Evolutionary conservation across 1,284 basidiomycete species (phyloP), one percentile per base, ranked within the genome.

Genomic region (Fistulinella cinereoalba): DNA sequence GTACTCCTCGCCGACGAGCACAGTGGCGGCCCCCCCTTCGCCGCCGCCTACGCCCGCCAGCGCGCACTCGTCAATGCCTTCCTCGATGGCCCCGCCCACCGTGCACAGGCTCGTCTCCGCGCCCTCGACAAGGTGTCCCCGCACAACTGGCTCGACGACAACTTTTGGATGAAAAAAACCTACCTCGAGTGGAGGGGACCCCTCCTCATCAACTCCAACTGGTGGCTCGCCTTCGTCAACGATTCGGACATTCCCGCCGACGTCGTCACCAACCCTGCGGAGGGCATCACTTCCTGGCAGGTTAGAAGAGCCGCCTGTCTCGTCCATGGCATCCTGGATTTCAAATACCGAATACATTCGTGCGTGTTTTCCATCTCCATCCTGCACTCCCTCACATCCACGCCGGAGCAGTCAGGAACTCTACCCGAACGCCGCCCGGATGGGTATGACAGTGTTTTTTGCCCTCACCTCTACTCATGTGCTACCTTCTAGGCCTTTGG

Each of bases 111-210:
- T 46, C 79, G 95, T 41, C 72, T 99, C 43, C 72, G 84, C 60
- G 55, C 90, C 44, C 79, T 98, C 39, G 93, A 97, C 70, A 82
- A 79, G 56, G 73, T 76, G 3, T 95, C 93, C 7, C 89, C 91
- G 0, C 77, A 88, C 68, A 97, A 97, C 67, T 98, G 96, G 96
- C 79, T 99, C 12, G 83, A 97, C 58, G 95, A 98, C 69, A 92
- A 91, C 46, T 88, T 95, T 60, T 98, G 96, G 96, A 73, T 86
- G 47, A 84, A 88, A 56, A 87, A 89, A 56, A 86, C 92, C 0
- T 99, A 98, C 69, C 83, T 92, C 52, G 88, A 93, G 68, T 92
- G 87, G 85, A 81, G 95, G 37, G 81, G 82, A 1, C 92, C 96
- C 0, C 73, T 98, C 25, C 74, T 92, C 48, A 71, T 99, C 60